Evolutionary conservation across 768 basidiomycete genomes (phyloP), one percentile per base, ranked within the genome.

Genomic region (Termitomyces sp.): DNA sequence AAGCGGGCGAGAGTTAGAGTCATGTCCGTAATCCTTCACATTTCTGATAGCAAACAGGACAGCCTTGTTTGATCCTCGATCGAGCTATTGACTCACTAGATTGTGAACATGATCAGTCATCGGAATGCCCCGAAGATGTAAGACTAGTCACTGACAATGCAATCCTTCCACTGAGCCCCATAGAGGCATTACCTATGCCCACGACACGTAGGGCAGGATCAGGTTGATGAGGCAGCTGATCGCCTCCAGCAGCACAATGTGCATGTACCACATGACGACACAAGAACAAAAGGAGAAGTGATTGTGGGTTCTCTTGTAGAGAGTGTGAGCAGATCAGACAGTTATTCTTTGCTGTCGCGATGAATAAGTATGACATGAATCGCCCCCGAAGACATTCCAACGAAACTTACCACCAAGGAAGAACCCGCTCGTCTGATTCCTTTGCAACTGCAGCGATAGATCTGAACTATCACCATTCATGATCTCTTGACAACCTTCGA

Each of bases 401-500:
- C 35, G 32, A 22, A n/a, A 74, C 85, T 60, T 58, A 92, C 94
- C 77, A 15, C 83, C 82, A 31, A 91, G 74, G 61, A 89, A 83
- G 62, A 90, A 91, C 0, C 95, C 94, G 35, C 79, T 81, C 0
- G 84, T 86, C 67, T 98, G 96, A 33, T 87, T 85, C 46, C 69
- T 77, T 59, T 91, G 86, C 53, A 98, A 72, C 56, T 74, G 76
- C 45, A 75, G 74, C 2, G 88, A 85, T 32, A 97, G 79, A 40
- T 83, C 80, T 1, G 83, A 77, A 60, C 88, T 88, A 68, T 98
- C 96, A 13, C 89, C 85, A 52, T 91, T 79, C 53, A 98, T 68
- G 49, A 98, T 92, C 4, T 82, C 82, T 70, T 91, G 88, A 64
- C 94, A 97, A 1, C 96, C 96, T 60, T 97, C 94, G 47, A 98